These are phyloP conservation scores for Kondoa subrosea DNA, from an alignment of 768 basidiomycete genomes.

Conservation along the genomic window DNA sequence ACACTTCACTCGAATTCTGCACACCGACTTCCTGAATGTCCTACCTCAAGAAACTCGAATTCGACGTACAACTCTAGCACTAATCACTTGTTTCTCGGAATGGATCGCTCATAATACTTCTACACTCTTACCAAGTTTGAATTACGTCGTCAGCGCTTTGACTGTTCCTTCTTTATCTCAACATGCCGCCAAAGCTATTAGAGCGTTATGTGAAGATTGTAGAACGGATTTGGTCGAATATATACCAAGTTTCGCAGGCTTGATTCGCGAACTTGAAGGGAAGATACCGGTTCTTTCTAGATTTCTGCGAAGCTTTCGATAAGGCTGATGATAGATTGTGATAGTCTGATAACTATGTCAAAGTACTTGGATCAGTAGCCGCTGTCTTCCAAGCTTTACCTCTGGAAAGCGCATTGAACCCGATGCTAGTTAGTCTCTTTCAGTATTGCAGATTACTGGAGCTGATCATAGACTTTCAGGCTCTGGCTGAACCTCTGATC, in stretches of 20 bases:
- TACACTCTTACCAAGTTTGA: slow-evolving; percentile 30
- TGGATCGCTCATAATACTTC: slow-evolving; percentile 33
- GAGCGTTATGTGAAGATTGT: slow-evolving; percentile 34
- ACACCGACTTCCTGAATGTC: slow-evolving; percentile 50
- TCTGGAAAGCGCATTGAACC: slow-evolving; percentile 29
- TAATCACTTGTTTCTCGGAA: slow-evolving; percentile 33
- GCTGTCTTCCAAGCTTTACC: slow-evolving; percentile 36
- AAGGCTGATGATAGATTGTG: background rate
- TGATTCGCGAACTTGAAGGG: slow-evolving; percentile 33
- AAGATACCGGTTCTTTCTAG: slow-evolving; percentile 32
- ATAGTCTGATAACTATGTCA: slow-evolving; percentile 33
- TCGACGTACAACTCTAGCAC: slow-evolving; percentile 30
- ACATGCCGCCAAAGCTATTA: slow-evolving; percentile 32
- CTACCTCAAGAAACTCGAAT: slow-evolving; percentile 43
- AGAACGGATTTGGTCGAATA: slow-evolving; percentile 32
- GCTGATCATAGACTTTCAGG: background rate
- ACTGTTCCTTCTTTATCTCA: slow-evolving; percentile 28
- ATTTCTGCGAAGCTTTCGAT: background rate
- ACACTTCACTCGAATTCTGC: slow-evolving; percentile 46
- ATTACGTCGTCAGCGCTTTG: slow-evolving; percentile 33
- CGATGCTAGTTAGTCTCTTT: slow-evolving; percentile 28
- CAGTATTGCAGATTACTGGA: background rate
- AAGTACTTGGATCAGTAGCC: slow-evolving; percentile 35
- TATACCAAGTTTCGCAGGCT: slow-evolving; percentile 33
- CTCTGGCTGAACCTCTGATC: background rate